phyloP scores from a whole-genome alignment of 2,329 filamentous ascomycete genomes.

The Fulvia fulva region DNA sequence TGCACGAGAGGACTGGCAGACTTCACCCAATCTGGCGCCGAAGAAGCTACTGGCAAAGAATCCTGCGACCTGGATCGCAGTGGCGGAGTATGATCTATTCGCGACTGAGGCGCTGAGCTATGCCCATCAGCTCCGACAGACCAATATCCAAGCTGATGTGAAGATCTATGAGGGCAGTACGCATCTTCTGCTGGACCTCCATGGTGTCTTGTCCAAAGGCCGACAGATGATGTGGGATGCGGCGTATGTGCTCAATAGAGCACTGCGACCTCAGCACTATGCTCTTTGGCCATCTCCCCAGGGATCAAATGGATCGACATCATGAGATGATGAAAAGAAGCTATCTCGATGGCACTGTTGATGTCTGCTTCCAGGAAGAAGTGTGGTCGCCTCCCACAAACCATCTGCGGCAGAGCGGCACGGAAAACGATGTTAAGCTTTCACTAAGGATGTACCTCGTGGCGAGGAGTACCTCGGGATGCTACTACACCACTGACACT shows the following conservation, averaged over 20 bases:
- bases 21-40: slow-evolving; percentile 18
- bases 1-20: slow-evolving; percentile 20
- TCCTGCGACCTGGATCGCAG: slow-evolving; percentile 20
- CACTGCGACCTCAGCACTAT: slow-evolving; percentile 13
- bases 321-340: not conserved
- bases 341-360: too few relatives aligned
- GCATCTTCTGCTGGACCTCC: slow-evolving; percentile 17
- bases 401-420: not conserved
- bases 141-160: slow-evolving; percentile 13
- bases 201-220: slow-evolving; percentile 16
- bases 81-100: slow-evolving; percentile 19
- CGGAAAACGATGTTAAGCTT: not conserved
- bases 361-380: too few relatives aligned
- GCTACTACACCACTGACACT: not conserved
- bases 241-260: slow-evolving; percentile 13
- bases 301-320: not conserved
- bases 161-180: slow-evolving; percentile 21
- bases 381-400: too few relatives aligned
- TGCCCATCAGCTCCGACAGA: slow-evolving; percentile 13
- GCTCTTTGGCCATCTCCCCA: slow-evolving; percentile 5
- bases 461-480: not conserved
- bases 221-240: slow-evolving; percentile 20
- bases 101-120: slow-evolving; percentile 18
- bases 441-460: not conserved
- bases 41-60: slow-evolving; percentile 17